These are phyloP conservation scores for Paramecium primaurelia DNA, from an alignment of 73 alveolate species.

Conservation along the genomic window DNA sequence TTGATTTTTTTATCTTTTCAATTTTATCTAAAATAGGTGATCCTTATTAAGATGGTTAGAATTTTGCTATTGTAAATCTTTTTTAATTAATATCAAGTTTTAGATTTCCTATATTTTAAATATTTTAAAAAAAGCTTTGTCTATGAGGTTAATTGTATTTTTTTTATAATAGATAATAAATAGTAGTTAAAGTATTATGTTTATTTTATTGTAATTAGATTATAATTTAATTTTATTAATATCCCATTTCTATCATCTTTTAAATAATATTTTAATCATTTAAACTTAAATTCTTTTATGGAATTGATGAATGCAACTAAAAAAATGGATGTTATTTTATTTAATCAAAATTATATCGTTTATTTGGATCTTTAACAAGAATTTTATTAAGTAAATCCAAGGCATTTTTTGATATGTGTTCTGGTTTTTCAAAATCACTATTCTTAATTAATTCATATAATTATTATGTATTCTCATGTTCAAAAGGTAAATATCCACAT, in stretches of 20 bases:
- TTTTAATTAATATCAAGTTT: background rate
- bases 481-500: conserved; percentile 76
- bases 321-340: conserved; percentile 20
- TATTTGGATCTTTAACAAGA: background rate
- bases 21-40: background rate
- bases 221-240: background rate
- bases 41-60: background rate
- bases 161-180: background rate
- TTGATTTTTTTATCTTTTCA: background rate
- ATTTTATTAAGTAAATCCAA: background rate
- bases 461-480: conserved; percentile 48
- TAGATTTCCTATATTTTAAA: background rate
- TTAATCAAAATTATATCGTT: background rate
- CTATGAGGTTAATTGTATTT: background rate
- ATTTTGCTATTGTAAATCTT: background rate
- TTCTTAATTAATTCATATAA: conserved; percentile 44
- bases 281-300: background rate
- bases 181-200: background rate
- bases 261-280: background rate
- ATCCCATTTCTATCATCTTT: background rate
- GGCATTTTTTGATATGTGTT: background rate
- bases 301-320: background rate
- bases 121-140: background rate
- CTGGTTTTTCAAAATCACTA: conserved; percentile 17
- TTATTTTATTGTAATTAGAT: background rate